A percentile compares a stretch with the other conserved stretches of the same genome.
Conservation (phyloP, 148 eudicot genomes). For the Amaranthus palmeri region DNA sequence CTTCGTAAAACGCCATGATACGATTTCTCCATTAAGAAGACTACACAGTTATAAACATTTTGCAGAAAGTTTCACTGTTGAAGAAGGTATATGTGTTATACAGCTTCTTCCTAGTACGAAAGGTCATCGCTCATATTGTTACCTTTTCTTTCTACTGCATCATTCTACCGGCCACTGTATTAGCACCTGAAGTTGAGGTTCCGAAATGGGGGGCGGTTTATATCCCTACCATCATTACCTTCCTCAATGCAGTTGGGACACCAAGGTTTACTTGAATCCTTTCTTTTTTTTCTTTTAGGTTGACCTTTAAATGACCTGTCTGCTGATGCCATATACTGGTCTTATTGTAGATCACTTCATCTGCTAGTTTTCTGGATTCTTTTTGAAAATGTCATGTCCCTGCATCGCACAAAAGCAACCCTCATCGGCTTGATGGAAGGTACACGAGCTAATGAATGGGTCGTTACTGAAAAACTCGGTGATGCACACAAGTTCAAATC, state of each 20-base stretch:
- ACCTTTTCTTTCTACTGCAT: slow-evolving; percentile 78
- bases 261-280: slow-evolving; percentile 45
- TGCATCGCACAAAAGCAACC: slow-evolving; percentile 47
- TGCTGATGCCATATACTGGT: slow-evolving; percentile 1
- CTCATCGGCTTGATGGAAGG: slow-evolving; percentile 41
- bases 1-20: background rate
- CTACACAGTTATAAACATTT: background rate
- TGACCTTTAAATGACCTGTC: slow-evolving; percentile 35
- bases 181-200: slow-evolving; percentile 64
- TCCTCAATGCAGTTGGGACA: slow-evolving; percentile 76
- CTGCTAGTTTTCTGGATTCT: slow-evolving; percentile 39
- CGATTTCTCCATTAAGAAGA: background rate
- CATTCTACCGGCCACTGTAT: slow-evolving; percentile 60
- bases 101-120: slow-evolving; percentile 83
- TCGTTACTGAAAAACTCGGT: slow-evolving; percentile 44
- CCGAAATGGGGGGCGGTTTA: slow-evolving; percentile 84
- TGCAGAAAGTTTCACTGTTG: slow-evolving; percentile 69
- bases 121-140: slow-evolving; percentile 66
- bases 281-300: background rate
- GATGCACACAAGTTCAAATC: slow-evolving; percentile 36
- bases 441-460: slow-evolving; percentile 42
- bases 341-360: slow-evolving; percentile 47
- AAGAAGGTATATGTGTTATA: slow-evolving; percentile 80
- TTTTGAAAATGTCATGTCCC: slow-evolving; percentile 43
- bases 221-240: slow-evolving; percentile 56